Base-by-base conservation (phyloP, 192 early-diverging fungal species). In the Rhizoclosmatium globosum region DNA sequence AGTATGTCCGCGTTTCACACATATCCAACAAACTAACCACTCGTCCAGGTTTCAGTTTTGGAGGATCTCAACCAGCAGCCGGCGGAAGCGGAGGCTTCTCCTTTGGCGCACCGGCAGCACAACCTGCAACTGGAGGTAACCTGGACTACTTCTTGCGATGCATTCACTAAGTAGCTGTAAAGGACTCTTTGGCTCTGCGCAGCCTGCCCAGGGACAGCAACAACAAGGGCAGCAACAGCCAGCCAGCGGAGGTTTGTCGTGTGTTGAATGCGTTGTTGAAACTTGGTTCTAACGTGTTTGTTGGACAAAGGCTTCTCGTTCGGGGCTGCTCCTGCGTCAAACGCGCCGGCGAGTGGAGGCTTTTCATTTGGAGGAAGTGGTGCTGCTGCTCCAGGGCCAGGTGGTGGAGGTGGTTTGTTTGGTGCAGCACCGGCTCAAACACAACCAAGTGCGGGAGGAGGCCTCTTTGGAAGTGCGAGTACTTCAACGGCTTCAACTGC, bases 391-490 rank as follows among this genome's bases (percentile, higher is more conserved):
- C 42, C 64, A 13, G 75, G 43, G 42, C 19, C 38, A 21, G 77
- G 77, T 23, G 68, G 78, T 11, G 70, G 59, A 44, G 72, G 72
- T 62, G 56, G 56, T 11, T 74, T 62, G 23, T 74, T 74, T 74
- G 72, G 72, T 45, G 57, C 72, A 19, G 48, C 47, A 15, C 3
- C 46, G n/a, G 53, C 72, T 59, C n/a, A 53, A 17, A 7, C 65
- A 44, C 38, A 4, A 17, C 39, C 65, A 38, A 41, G 66, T 56
- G 17, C 59, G 42, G 73, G 56, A 41, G 58, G 73, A 46, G 9
- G 56, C 19, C 9, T 39, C 4, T 74, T 31, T 17, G 31, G 56
- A 31, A 41, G 15, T 43, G 61, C 41, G 73, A 11, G 61, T 69
- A 31, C 61, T 46, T 15, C 74, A 53, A 9, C 74, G 7, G 65